Evolutionary conservation across 2,329 filamentous ascomycete genomes (phyloP).

Genomic region (Tolypocladium inflatum): DNA sequence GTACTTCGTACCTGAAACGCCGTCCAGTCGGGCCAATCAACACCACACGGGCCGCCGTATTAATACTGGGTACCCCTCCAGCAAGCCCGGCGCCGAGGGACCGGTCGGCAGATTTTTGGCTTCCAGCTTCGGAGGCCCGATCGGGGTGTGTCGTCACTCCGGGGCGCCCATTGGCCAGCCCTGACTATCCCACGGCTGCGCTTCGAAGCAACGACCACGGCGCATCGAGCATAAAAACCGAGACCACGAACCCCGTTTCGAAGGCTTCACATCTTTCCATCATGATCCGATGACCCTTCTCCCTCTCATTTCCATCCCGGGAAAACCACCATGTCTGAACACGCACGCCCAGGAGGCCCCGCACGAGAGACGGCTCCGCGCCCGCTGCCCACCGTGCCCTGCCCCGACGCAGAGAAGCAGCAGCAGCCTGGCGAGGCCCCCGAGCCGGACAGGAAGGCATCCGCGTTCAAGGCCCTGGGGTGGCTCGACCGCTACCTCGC

Average conservation of each 20-base stretch:
- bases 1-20: no score
- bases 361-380: no score
- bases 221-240: background rate
- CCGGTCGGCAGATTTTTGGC: no score
- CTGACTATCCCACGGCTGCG: no score
- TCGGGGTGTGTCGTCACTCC: background rate
- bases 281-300: background rate
- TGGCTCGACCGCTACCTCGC: constrained; percentile 55
- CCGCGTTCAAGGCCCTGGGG: constrained; percentile 44
- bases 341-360: background rate
- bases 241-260: no score
- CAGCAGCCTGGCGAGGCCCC: background rate
- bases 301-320: background rate
- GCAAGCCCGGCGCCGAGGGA: no score
- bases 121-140: background rate
- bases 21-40: no score
- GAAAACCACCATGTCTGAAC: background rate
- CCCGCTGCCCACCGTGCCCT: no score
- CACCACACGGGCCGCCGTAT: no score
- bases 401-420: background rate
- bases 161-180: background rate
- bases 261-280: no score
- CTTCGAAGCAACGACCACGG: background rate
- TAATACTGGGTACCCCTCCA: no score
- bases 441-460: constrained; percentile 8